phyloP scores from a whole-genome alignment of 192 early-diverging fungal genomes.

The Coemansia sp. region DNA sequence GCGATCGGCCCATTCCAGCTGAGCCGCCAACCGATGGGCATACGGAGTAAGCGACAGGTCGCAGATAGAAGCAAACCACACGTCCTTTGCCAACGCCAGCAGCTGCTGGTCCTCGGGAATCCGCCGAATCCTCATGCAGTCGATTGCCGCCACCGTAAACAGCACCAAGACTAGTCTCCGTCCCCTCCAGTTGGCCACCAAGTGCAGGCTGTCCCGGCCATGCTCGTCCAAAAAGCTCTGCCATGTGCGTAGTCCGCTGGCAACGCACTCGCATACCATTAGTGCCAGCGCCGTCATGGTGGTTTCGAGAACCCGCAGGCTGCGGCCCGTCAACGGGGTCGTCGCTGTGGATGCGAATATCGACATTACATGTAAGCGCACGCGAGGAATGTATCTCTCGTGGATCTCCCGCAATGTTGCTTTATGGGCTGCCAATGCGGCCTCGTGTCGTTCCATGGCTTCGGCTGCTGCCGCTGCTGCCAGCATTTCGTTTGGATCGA shows the following conservation, averaged over 20 bases:
- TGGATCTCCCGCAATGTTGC: constrained; percentile 21
- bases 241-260: constrained; percentile 38
- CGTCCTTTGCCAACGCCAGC: constrained; percentile 20
- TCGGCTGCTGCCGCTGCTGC: constrained; percentile 33
- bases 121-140: constrained; percentile 5
- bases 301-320: constrained; percentile 15
- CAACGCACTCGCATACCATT: constrained; percentile 42
- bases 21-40: constrained; percentile 26
- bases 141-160: constrained; percentile 21
- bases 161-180: constrained; percentile 35
- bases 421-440: constrained; percentile 14
- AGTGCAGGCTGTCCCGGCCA: constrained; percentile 41
- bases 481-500: constrained; percentile 34
- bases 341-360: constrained; percentile 13
- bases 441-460: constrained; percentile 25
- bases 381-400: constrained; percentile 23
- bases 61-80: constrained; percentile 42
- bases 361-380: constrained; percentile 33
- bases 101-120: constrained; percentile 2
- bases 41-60: constrained; percentile 27
- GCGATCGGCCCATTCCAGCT: constrained; percentile 26
- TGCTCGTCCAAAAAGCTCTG: constrained; percentile 50
- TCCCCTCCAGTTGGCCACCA: constrained; percentile 22
- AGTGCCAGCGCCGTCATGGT: constrained; percentile 9
- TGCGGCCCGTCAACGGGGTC: neutral